Conservation (phyloP, 1,139 yeast genomes). For the Arxiozyma bovina region DNA sequence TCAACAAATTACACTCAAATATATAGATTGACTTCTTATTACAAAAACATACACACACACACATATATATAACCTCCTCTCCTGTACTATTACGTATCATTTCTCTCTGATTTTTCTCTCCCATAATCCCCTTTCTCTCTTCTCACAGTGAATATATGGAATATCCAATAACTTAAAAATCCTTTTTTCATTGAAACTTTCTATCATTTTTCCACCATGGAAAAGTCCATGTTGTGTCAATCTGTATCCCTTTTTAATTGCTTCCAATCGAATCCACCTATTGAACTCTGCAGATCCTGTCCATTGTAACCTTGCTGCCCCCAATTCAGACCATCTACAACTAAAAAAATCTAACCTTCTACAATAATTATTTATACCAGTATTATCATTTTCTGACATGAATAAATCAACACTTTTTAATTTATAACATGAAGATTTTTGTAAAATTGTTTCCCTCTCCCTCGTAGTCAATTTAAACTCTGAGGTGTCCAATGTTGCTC, state of each 20-base stretch:
- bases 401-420: conserved; percentile 16
- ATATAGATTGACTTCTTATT: too few relatives aligned
- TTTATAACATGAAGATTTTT: background rate
- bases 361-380: conserved; percentile 30
- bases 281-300: conserved; percentile 53
- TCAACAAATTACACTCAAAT: too few relatives aligned
- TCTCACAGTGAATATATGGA: conserved; percentile 38
- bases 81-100: too few relatives aligned
- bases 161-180: conserved; percentile 44
- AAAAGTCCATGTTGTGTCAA: conserved; percentile 46
- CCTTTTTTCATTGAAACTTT: conserved; percentile 39
- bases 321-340: conserved; percentile 43
- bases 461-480: conserved; percentile 7
- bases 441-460: conserved; percentile 1
- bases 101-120: background rate
- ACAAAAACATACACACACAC: too few relatives aligned
- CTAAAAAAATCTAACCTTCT: conserved; percentile 50
- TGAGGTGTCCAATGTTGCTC: conserved; percentile 23
- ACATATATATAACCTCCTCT: too few relatives aligned
- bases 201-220: conserved; percentile 33
- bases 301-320: conserved; percentile 48
- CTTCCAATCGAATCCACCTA: conserved; percentile 41
- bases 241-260: conserved; percentile 37
- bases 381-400: conserved; percentile 17
- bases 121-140: conserved; percentile 28